These are phyloP conservation scores for Phytophthora pisi DNA, from an alignment of 352 stramenopile species.

Conservation along the genomic window DNA sequence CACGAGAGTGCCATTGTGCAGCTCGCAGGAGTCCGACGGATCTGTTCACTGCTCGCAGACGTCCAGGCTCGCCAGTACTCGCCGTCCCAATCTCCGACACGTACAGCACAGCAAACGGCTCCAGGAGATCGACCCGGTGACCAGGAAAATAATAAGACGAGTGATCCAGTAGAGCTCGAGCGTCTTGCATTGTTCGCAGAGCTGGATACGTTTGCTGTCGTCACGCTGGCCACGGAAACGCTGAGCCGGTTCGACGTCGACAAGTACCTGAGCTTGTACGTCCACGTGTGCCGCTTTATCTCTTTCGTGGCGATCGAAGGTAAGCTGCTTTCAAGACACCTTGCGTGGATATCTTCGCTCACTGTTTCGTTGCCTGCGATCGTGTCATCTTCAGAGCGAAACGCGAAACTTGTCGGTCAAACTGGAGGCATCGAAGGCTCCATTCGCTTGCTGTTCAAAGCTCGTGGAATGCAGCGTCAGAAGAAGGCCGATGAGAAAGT, in stretches of 20 bases:
- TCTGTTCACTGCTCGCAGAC: slow-evolving; percentile 54
- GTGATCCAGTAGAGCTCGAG: slow-evolving; percentile 21
- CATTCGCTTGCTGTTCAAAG: slow-evolving; percentile 64
- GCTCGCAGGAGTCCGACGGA: slow-evolving; percentile 51
- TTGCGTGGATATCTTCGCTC: not conserved
- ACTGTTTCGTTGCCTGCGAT: not conserved
- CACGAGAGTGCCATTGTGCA: slow-evolving; percentile 65
- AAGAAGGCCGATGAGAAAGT: slow-evolving; percentile 48
- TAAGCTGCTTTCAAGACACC: slow-evolving; percentile 13
- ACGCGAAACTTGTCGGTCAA: slow-evolving; percentile 66
- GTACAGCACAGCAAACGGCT: slow-evolving; percentile 7
- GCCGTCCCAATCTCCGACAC: slow-evolving; percentile 21
- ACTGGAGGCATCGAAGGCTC: slow-evolving; percentile 63
- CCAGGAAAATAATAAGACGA: slow-evolving; percentile 1
- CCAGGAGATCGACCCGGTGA: slow-evolving; percentile 10
- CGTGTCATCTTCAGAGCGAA: slow-evolving; percentile 40
- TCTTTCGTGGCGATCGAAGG: slow-evolving; percentile 60
- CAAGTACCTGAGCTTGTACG: slow-evolving; percentile 57
- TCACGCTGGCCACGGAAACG: slow-evolving; percentile 43
- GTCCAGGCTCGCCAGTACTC: slow-evolving; percentile 37
- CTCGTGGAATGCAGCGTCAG: slow-evolving; percentile 60
- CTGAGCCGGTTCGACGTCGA: slow-evolving; percentile 64
- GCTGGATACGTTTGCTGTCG: slow-evolving; percentile 48
- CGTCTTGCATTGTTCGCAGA: slow-evolving; percentile 43
- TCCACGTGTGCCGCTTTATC: slow-evolving; percentile 69